Evolutionary conservation across 192 early-diverging fungal species (phyloP), one percentile per base, ranked within the genome.

Genomic region (Oehlia diaphana): DNA sequence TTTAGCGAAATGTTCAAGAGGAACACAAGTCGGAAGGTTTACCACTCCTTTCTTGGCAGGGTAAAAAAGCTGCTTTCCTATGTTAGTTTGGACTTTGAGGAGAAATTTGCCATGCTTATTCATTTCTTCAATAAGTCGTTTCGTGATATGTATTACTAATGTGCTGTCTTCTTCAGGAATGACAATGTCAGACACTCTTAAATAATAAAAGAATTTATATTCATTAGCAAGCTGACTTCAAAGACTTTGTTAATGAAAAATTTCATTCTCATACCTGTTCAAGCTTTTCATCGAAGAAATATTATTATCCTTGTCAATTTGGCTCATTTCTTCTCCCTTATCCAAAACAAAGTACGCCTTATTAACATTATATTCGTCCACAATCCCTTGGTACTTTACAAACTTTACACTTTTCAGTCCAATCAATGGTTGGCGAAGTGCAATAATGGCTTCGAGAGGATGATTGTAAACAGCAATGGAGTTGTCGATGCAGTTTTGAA

Each of bases 41-140:
- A 67, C 9, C 10, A 5, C 6, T 16, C 9, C 28, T 5, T 33
- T 67, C 2, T 3, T 28, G 0, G 65, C 26, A 0, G 65, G 65
- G 4, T 67, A 67, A 67, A 67, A 67, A 10, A 67, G 65, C 8
- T 67, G 65, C 13, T 67, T 67, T 31, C 65, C 65, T 14, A 67
- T 67, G 10, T 67, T 67, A 0, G 23, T 28, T 12, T 16, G 33
- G 28, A 67, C 28, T n/a, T 33, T 67, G 65, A 67, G 26, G 64
- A 26, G 65, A 67, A 8, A 4, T 6, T 35, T 67, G 9, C 35
- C 10, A 67, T 9, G 10, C 1, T 67, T 33, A 13, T 21, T 13
- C 5, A 13, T 16, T 35, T 67, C n/a, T 67, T 35, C 31, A 6
- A 67, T 67, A 12, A 67, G 26, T 13, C 65, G 65, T 33, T 67